Percentiles rank a stretch among this genome's conserved stretches.
phyloP scores from a whole-genome alignment of 2,329 filamentous ascomycete species.

The Fusarium palustre region DNA sequence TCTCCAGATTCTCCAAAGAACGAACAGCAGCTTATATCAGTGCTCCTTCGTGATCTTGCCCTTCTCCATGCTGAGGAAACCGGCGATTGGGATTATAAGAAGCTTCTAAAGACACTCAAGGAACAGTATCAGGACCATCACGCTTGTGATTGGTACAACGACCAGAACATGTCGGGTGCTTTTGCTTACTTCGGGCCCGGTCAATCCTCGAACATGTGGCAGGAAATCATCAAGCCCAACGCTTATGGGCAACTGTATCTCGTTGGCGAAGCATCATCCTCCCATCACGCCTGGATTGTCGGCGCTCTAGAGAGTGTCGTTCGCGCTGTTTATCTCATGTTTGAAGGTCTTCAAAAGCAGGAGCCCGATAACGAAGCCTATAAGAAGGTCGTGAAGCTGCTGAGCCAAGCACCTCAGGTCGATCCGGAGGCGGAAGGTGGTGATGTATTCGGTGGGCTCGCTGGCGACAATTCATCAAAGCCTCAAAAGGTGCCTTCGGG shows the following conservation, averaged over 20 bases:
- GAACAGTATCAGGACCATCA: conserved; percentile 32
- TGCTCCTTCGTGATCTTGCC: neutral
- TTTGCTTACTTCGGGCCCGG: conserved; percentile 41
- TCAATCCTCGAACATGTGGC: conserved; percentile 44
- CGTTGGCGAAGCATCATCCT: conserved; percentile 36
- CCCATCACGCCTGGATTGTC: conserved; percentile 41
- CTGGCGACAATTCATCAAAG: neutral
- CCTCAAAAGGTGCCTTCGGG: neutral
- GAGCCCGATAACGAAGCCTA: neutral
- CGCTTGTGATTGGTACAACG: conserved; percentile 39
- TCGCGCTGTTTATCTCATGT: conserved; percentile 31
- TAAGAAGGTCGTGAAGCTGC: neutral
- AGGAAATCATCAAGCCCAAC: conserved; percentile 42
- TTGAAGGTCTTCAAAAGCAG: conserved; percentile 14
- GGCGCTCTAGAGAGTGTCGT: conserved; percentile 41
- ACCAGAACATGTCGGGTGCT: conserved; percentile 40
- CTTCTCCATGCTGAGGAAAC: neutral
- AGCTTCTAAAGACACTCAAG: neutral
- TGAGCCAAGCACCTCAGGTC: neutral
- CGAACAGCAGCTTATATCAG: neutral
- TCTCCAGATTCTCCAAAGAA: conserved; percentile 2
- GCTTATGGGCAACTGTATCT: conserved; percentile 38
- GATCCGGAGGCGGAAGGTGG: neutral
- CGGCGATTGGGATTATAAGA: neutral
- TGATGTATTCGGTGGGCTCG: neutral